Base-by-base conservation (phyloP, 2,329 filamentous ascomycete genomes). In the Escovopsis weberi region DNA sequence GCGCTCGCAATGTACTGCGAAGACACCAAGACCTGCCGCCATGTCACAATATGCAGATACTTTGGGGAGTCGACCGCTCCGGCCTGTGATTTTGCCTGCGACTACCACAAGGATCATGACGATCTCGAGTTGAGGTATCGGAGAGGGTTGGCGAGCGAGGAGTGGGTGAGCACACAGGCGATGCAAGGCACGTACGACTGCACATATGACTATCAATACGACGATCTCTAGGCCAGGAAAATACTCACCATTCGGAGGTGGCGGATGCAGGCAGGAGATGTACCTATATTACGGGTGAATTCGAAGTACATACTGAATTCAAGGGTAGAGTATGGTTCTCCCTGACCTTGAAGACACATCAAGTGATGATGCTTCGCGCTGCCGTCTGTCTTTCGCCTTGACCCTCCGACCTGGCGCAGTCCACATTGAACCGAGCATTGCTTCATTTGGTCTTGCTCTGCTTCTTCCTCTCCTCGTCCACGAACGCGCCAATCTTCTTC, bases 1-100 rank as follows among this genome's bases (percentile, higher is more conserved):
- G 72, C 78, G 26, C 67, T 96, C 12, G 74, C 88, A 2, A 64
- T 74, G 9, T 95, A 94, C 56, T 94, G 88, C 58, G 89, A 96
- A 60, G 75, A 75, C 43, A 82, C 78, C 1, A 68, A 66, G 10
- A 64, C 65, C 10, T 96, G 89, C 55, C 73, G 87, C 39, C 89
- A 96, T 55, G 70, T 74, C 39, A 59, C 80, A 23, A 85, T 94
- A 43, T 80, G 76, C 49, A 70, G 71, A 40, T 89, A 91, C 55
- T 94, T 91, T 62, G 83, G 82, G 2, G 84, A 89, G 56, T 59
- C 57, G 12, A 55, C 63, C 37, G 58, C 62, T 11, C 74, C 76
- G 2, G 65, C 66, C 18, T 88, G 83, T 52, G 76, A 85, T 50
- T 83, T 74, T 63, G 83, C 83, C 3, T 88, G 83, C 53, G 83